Evolutionary conservation across 345 rosid species (phyloP).

Genomic region (Citrus medica): DNA sequence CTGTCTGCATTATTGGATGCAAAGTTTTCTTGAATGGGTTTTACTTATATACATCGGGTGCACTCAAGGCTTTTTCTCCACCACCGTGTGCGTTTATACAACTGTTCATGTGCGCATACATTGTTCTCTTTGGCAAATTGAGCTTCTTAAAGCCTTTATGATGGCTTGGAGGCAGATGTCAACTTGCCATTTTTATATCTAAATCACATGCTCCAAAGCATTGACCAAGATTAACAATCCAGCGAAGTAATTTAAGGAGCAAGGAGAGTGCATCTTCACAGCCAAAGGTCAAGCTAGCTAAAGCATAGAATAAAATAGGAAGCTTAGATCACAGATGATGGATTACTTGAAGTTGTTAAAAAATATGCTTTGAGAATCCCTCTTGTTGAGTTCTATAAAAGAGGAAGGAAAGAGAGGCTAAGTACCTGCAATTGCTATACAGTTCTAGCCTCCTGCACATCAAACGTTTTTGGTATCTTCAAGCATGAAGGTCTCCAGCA

Average conservation of each 20-base stretch:
- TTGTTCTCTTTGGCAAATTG: not conserved
- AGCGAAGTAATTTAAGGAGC: not conserved
- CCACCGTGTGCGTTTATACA: not conserved
- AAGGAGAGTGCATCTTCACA: conserved; percentile 6
- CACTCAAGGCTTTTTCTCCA: not conserved
- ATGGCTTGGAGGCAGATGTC: not conserved
- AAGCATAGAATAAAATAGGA: not conserved
- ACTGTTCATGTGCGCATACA: not conserved
- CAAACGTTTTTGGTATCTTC: not conserved
- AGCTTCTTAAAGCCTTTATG: not conserved
- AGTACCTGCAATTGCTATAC: not conserved
- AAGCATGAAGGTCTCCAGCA: conserved; percentile 12
- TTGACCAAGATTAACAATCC: conserved; percentile 15
- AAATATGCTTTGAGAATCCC: not conserved
- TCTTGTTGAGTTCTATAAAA: conserved; percentile 14
- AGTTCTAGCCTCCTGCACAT: not conserved
- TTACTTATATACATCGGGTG: not conserved
- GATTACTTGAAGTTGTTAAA: not conserved
- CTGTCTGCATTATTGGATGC: not conserved
- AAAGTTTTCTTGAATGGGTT: not conserved
- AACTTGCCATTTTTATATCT: conserved; percentile 2
- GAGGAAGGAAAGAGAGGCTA: not conserved
- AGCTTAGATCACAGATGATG: not conserved
- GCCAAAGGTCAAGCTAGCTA: not conserved
- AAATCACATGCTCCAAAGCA: conserved; percentile 6